Conservation (phyloP, 768 basidiomycete species). For the Ephemerocybe angulata region DNA sequence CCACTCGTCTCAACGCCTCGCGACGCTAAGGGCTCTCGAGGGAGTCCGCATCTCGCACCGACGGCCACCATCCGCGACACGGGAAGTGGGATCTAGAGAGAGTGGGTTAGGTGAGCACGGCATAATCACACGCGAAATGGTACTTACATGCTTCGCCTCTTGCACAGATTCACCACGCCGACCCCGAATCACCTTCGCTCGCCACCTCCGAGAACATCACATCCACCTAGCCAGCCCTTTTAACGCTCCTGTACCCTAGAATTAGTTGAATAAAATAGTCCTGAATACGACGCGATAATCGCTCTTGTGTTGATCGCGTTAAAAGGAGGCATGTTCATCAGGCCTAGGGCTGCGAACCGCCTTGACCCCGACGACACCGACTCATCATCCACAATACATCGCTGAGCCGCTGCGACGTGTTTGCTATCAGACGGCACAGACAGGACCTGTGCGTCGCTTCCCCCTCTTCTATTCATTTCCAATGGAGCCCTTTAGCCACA, state of each 20-base stretch:
- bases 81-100: no score
- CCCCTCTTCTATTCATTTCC: slow-evolving; percentile 8
- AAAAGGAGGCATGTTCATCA: slow-evolving; percentile 12
- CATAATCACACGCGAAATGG: no score
- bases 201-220: no score
- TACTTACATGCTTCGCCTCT: no score
- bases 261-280: neutral
- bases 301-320: neutral
- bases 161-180: no score
- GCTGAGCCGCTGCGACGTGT: slow-evolving; percentile 15
- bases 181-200: no score
- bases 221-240: neutral
- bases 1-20: no score
- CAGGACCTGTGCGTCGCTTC: slow-evolving; percentile 26
- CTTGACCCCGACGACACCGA: neutral
- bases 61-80: no score
- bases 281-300: neutral
- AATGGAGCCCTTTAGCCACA: slow-evolving; percentile 48
- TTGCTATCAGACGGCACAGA: slow-evolving; percentile 23
- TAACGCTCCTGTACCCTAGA: neutral
- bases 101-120: no score
- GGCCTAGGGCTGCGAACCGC: neutral
- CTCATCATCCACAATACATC: neutral
- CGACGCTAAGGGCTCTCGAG: no score
- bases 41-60: no score